Evolutionary conservation across 192 early-diverging fungal genomes (phyloP).

Genomic region (Coemansia umbellata): DNA sequence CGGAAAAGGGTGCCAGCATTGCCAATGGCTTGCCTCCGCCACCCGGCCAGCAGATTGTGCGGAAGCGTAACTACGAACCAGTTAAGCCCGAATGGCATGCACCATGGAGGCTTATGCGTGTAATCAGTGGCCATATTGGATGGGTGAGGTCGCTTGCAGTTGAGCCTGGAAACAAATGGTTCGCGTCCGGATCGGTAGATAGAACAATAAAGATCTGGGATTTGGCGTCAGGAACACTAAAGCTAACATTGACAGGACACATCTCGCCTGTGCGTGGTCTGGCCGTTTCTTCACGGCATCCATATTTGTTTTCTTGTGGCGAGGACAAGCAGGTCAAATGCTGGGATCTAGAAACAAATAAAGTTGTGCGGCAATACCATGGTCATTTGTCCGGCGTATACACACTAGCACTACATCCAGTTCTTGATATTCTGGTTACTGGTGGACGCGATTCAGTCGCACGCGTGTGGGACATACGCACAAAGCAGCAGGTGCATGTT

Average conservation of each 20-base stretch:
- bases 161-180: slow-evolving; percentile 97
- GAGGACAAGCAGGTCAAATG: slow-evolving; percentile 99
- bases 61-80: slow-evolving; percentile 44
- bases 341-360: slow-evolving; percentile 99
- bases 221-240: slow-evolving; percentile 92
- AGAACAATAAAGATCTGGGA: slow-evolving; percentile 99
- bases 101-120: slow-evolving; percentile 91
- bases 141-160: slow-evolving; percentile 93
- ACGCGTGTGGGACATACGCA: slow-evolving; percentile 98
- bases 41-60: slow-evolving; percentile 41
- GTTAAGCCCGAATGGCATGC: slow-evolving; percentile 89
- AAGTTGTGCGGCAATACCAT: slow-evolving; percentile 98
- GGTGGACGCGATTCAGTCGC: slow-evolving; percentile 92
- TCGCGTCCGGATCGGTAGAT: slow-evolving; percentile 96
- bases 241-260: slow-evolving; percentile 94
- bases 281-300: slow-evolving; percentile 90
- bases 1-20: slow-evolving; percentile 5
- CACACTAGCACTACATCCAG: slow-evolving; percentile 86
- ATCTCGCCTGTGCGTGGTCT: slow-evolving; percentile 93
- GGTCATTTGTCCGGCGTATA: slow-evolving; percentile 96
- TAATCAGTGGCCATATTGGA: slow-evolving; percentile 96
- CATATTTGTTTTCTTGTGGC: slow-evolving; percentile 94
- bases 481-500: slow-evolving; percentile 87
- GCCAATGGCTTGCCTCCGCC: slow-evolving; percentile 8
- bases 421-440: slow-evolving; percentile 90